phyloP scores from a whole-genome alignment of 345 rosid species.

The Limnanthes douglasii region DNA sequence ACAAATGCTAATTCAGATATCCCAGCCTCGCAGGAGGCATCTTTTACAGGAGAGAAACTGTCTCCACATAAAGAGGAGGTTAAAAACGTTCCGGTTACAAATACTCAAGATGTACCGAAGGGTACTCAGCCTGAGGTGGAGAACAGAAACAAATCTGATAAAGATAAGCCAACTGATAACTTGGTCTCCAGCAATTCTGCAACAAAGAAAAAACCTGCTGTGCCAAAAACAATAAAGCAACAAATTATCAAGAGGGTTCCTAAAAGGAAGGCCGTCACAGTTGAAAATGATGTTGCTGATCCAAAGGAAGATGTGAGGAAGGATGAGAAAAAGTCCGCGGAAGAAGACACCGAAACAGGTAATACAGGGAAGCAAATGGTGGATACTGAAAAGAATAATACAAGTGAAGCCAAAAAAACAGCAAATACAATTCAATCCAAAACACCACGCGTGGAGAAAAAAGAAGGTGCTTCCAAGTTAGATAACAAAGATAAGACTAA shows the following conservation, averaged over 20 bases:
- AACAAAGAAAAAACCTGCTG: slow-evolving; percentile 24
- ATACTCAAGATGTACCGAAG: slow-evolving; percentile 21
- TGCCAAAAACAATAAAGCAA: slow-evolving; percentile 48
- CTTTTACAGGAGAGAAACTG: slow-evolving; percentile 27
- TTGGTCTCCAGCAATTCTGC: slow-evolving; percentile 19
- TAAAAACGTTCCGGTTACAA: slow-evolving; percentile 28
- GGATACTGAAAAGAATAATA: slow-evolving; percentile 21
- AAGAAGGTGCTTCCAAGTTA: slow-evolving; percentile 18
- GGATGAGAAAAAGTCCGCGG: slow-evolving; percentile 21
- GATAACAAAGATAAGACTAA: slow-evolving; percentile 32
- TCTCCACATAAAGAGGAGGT: slow-evolving; percentile 31
- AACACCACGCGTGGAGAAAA: slow-evolving; percentile 24
- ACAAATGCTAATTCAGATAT: slow-evolving; percentile 23
- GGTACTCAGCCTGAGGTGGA: slow-evolving; percentile 21
- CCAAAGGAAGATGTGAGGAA: slow-evolving; percentile 21
- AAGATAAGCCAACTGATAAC: slow-evolving; percentile 30
- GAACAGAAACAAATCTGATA: slow-evolving; percentile 22
- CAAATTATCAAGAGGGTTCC: slow-evolving; percentile 73
- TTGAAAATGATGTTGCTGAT: slow-evolving; percentile 17
- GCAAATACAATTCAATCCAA: slow-evolving; percentile 12
- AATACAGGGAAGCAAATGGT: slow-evolving; percentile 15
- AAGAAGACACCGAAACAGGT: slow-evolving; percentile 17
- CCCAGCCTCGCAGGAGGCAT: slow-evolving; percentile 25
- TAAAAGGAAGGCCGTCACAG: slow-evolving; percentile 47
- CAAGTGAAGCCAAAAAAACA: slow-evolving; percentile 9